Evolutionary conservation across 2,329 filamentous ascomycete species (phyloP).

Genomic region (Arthrinium puccinioides): DNA sequence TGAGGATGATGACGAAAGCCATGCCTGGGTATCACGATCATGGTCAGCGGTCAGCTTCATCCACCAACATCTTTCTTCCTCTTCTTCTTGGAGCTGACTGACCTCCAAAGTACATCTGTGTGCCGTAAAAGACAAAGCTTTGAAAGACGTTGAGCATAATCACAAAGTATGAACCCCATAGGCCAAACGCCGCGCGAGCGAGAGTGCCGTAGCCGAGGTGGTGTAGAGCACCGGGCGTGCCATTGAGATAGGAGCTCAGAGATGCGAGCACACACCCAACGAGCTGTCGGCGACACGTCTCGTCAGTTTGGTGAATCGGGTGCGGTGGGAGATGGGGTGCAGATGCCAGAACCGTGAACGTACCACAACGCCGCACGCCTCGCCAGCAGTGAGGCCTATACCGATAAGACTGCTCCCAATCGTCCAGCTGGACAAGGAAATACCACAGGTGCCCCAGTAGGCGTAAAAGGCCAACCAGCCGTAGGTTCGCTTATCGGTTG

Average conservation of each 20-base stretch:
- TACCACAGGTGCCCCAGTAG: slow-evolving; percentile 10
- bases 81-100: no score
- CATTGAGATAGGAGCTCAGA: slow-evolving; percentile 9
- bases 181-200: slow-evolving; percentile 8
- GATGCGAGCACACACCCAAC: slow-evolving; percentile 8
- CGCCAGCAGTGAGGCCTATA: slow-evolving; percentile 8
- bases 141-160: slow-evolving; percentile 10
- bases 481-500: slow-evolving; percentile 9
- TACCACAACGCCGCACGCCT: slow-evolving; percentile 9
- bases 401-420: slow-evolving; percentile 9
- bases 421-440: slow-evolving; percentile 10
- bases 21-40: slow-evolving; percentile 4
- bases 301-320: background rate
- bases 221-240: slow-evolving; percentile 9
- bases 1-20: slow-evolving; percentile 10
- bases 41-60: background rate
- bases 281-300: background rate
- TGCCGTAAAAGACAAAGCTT: slow-evolving; percentile 9
- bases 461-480: slow-evolving; percentile 9
- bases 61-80: no score
- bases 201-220: slow-evolving; percentile 9
- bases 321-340: background rate
- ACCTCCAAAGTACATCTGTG: slow-evolving; percentile 11
- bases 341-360: background rate
- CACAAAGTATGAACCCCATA: slow-evolving; percentile 9